Conservation (phyloP, 2,329 filamentous ascomycete genomes). For the Pestalotiopsis sp. region DNA sequence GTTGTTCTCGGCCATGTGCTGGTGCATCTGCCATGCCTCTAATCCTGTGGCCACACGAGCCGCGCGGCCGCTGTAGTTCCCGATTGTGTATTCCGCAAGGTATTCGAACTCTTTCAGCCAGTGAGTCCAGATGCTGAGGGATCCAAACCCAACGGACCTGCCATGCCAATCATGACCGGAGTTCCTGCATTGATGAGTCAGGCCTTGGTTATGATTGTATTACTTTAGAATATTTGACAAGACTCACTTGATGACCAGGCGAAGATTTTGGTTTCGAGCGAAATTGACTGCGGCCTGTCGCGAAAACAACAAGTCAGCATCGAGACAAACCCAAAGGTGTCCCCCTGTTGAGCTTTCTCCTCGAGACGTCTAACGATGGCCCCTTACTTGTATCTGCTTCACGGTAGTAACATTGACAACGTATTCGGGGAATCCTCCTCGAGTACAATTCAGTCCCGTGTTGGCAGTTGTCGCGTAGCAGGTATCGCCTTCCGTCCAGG, state of each 20-base stretch:
- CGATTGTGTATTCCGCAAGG: conserved; percentile 31
- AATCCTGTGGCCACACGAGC: conserved; percentile 38
- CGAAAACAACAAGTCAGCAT: background rate
- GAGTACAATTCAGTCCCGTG: conserved; percentile 30
- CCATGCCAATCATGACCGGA: conserved; percentile 50
- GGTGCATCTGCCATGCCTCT: conserved; percentile 34
- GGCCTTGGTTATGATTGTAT: conserved; percentile 21
- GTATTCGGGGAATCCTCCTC: conserved; percentile 35
- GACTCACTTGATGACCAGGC: conserved; percentile 37
- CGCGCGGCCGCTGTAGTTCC: conserved; percentile 34
- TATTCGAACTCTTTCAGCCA: conserved; percentile 43
- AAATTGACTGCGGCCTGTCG: conserved; percentile 27
- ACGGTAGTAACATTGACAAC: conserved; percentile 37
- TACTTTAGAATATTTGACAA: conserved; percentile 10
- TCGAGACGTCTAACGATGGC: background rate
- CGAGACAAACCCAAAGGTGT: background rate
- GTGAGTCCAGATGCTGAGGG: conserved; percentile 51
- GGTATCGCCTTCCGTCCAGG: conserved; percentile 36
- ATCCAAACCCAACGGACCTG: conserved; percentile 46
- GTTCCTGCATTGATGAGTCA: conserved; percentile 39
- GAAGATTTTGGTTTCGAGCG: conserved; percentile 35
- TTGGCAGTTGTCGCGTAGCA: conserved; percentile 26
- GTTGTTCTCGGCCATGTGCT: conserved; percentile 30
- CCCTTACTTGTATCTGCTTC: conserved; percentile 32
- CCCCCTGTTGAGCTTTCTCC: too few species aligned